Conservation (phyloP, 1,284 basidiomycete species). For the Ceratobasidium sp. region DNA sequence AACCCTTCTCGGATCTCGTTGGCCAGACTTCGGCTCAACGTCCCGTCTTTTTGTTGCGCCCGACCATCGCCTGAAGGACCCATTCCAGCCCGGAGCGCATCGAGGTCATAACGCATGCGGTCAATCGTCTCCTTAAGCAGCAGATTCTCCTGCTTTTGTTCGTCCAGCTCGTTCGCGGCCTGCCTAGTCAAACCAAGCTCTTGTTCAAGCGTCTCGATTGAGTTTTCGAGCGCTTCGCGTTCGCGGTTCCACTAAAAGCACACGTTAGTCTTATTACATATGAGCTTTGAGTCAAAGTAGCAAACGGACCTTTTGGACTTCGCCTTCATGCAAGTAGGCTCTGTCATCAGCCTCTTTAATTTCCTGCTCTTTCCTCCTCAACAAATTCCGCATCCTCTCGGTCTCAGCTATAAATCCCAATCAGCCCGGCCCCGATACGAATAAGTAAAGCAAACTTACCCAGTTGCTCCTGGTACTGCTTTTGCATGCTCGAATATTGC, state of each 20-base stretch:
- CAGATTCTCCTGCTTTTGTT: constrained; percentile 91
- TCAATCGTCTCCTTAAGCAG: constrained; percentile 93
- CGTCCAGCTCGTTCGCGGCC: constrained; percentile 77
- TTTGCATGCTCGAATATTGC: constrained; percentile 78
- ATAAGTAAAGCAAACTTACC: constrained; percentile 59
- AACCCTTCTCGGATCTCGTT: constrained; percentile 78
- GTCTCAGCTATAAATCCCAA: constrained; percentile 65
- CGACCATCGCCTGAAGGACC: constrained; percentile 55
- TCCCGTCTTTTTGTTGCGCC: constrained; percentile 57
- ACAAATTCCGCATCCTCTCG: constrained; percentile 77
- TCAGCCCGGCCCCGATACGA: background rate
- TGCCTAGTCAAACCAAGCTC: constrained; percentile 75
- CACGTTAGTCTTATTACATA: background rate
- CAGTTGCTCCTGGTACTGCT: constrained; percentile 87
- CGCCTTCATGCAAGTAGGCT: constrained; percentile 66
- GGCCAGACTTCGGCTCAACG: constrained; percentile 81
- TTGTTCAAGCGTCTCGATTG: constrained; percentile 69
- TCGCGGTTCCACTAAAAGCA: constrained; percentile 55
- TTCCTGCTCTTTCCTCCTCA: constrained; percentile 77
- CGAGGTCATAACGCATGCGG: constrained; percentile 88
- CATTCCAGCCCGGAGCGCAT: constrained; percentile 75
- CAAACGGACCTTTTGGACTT: constrained; percentile 63
- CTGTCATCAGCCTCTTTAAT: constrained; percentile 72
- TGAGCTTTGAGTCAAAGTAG: background rate
- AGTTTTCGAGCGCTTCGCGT: constrained; percentile 73